Conservation (phyloP, 2,329 filamentous ascomycete species). For the Fusarium floridanum region DNA sequence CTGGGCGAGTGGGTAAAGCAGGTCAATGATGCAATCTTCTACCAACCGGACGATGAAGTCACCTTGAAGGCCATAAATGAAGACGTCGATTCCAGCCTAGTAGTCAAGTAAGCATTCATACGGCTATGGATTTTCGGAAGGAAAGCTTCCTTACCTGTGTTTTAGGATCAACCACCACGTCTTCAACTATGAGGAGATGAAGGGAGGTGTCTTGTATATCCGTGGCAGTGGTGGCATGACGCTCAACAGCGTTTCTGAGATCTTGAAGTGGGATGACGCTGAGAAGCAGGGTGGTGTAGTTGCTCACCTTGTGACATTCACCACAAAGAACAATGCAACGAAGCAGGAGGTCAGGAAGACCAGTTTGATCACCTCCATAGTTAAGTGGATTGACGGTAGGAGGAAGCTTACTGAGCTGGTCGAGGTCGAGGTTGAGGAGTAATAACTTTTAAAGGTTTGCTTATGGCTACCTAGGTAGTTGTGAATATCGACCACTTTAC, state of each 20-base stretch:
- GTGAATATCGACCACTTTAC: too few species aligned
- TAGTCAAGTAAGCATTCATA: not conserved
- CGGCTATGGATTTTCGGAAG: too few species aligned
- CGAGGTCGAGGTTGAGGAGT: not conserved
- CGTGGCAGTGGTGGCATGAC: not conserved
- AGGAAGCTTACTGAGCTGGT: not conserved
- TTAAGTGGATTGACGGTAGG: not conserved
- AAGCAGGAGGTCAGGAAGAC: not conserved
- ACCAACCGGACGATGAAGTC: not conserved
- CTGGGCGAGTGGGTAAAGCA: not conserved
- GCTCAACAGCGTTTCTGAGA: not conserved
- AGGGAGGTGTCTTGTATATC: not conserved
- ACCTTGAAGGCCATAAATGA: not conserved
- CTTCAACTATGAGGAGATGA: not conserved
- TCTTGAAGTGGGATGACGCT: not conserved
- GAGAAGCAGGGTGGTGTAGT: not conserved
- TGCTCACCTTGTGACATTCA: not conserved
- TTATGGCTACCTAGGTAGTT: too few species aligned
- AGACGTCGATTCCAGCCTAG: not conserved
- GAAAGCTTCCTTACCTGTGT: not conserved
- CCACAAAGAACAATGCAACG: not conserved
- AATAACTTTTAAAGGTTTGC: not conserved
- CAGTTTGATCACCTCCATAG: not conserved
- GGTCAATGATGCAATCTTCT: not conserved
- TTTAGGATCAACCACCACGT: not conserved